phyloP scores from a whole-genome alignment of 345 rosid species.

The Linum lewisii region DNA sequence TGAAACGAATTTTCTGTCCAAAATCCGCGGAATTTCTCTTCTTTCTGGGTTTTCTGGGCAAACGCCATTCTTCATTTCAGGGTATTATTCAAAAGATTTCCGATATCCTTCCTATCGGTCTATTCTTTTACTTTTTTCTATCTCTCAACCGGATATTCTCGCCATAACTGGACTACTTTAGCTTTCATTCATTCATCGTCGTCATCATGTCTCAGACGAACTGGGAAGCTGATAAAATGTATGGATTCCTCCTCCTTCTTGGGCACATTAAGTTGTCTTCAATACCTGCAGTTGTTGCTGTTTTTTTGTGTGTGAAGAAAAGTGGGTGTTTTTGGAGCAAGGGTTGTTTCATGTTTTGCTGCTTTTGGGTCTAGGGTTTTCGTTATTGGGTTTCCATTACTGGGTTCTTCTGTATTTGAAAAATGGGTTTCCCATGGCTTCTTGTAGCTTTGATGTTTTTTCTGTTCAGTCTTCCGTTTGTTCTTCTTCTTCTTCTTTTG shows the following conservation, averaged over 20 bases:
- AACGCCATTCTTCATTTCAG: background rate
- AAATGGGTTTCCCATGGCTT: background rate
- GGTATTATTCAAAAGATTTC: background rate
- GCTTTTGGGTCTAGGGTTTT: background rate
- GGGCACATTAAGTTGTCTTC: too few species aligned
- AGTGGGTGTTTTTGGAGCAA: background rate
- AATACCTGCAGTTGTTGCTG: too few species aligned
- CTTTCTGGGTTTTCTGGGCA: background rate
- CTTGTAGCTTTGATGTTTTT: background rate
- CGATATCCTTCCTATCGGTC: background rate
- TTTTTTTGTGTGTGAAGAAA: too few species aligned
- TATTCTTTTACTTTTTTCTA: background rate
- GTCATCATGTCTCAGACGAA: constrained; percentile 25
- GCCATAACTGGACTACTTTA: background rate
- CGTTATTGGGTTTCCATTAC: too few species aligned
- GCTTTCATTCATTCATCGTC: background rate
- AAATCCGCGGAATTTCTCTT: background rate
- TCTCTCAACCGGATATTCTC: background rate
- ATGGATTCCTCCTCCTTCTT: constrained; percentile 5
- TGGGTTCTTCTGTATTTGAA: background rate
- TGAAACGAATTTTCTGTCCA: background rate
- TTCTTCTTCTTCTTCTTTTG: too few species aligned
- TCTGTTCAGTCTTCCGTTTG: too few species aligned
- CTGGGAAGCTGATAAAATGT: constrained; percentile 49
- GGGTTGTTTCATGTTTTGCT: background rate